Evolutionary conservation across 2,329 filamentous ascomycete genomes (phyloP).

Genomic region (Lachnellula arida): DNA sequence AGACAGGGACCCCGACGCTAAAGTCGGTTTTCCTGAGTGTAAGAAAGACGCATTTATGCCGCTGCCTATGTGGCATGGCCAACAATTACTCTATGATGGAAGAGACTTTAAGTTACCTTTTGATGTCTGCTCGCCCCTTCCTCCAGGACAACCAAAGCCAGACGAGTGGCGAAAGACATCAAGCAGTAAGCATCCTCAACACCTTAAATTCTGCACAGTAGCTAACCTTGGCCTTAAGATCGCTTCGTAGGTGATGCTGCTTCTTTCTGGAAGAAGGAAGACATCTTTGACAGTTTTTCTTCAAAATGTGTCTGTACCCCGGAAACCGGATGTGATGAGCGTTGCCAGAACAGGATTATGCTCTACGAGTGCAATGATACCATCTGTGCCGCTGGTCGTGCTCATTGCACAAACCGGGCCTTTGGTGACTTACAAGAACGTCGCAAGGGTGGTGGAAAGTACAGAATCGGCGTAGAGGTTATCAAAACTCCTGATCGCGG

Average conservation of each 20-base stretch:
- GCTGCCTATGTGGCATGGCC: conserved; percentile 72
- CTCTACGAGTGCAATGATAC: conserved; percentile 90
- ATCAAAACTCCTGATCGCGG: conserved; percentile 86
- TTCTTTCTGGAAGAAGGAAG: conserved; percentile 74
- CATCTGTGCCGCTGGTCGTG: conserved; percentile 78
- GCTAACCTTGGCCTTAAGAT: conserved; percentile 48
- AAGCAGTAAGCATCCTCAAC: conserved; percentile 60
- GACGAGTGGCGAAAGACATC: conserved; percentile 90
- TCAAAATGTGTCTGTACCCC: conserved; percentile 73
- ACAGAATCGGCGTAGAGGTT: conserved; percentile 90
- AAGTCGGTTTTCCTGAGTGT: conserved; percentile 43
- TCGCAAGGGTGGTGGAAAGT: conserved; percentile 74
- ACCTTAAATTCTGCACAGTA: background rate
- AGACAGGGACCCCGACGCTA: conserved; percentile 35
- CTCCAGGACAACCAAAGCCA: conserved; percentile 81
- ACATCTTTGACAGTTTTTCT: conserved; percentile 67
- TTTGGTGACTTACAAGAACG: conserved; percentile 77
- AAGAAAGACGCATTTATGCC: conserved; percentile 59
- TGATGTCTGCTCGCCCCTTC: conserved; percentile 83
- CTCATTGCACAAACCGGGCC: conserved; percentile 76
- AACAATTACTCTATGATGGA: conserved; percentile 64
- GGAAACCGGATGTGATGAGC: conserved; percentile 78
- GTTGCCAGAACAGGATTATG: conserved; percentile 94
- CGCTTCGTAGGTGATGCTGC: conserved; percentile 84
- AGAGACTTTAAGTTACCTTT: conserved; percentile 86